These are phyloP conservation scores for Aspergillus sp. DNA, from an alignment of 2,329 filamentous ascomycete species.

Conservation along the genomic window DNA sequence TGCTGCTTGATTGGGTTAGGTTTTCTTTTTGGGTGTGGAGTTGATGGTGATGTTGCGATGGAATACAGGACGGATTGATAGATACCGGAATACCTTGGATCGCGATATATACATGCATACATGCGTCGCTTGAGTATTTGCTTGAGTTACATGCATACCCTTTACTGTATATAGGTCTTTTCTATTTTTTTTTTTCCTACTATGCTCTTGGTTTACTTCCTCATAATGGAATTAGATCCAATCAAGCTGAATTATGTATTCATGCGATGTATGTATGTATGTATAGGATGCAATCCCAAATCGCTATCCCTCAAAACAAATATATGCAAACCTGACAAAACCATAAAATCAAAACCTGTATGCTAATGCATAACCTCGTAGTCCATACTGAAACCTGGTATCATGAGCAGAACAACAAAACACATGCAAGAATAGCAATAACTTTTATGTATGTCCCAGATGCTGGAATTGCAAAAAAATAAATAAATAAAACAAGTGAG, in stretches of 20 bases:
- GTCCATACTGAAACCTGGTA: neutral
- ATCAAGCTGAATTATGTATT: too few species aligned
- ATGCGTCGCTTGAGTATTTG: too few species aligned
- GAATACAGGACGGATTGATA: too few species aligned
- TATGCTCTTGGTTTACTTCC: too few species aligned
- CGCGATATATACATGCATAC: too few species aligned
- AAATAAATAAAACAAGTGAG: too few species aligned
- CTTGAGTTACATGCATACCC: too few species aligned
- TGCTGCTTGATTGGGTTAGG: constrained; percentile 19
- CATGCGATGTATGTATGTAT: neutral
- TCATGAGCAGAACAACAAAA: neutral
- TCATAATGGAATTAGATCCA: too few species aligned
- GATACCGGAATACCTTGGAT: too few species aligned
- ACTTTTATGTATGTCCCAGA: neutral
- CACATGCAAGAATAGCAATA: neutral
- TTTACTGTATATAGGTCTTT: too few species aligned
- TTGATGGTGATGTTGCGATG: neutral
- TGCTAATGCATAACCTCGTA: neutral
- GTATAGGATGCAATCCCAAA: neutral
- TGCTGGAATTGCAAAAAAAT: neutral
- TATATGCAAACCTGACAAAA: neutral
- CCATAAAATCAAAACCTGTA: neutral
- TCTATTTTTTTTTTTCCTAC: too few species aligned
- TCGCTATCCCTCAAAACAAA: neutral
- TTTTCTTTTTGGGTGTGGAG: neutral